Evolutionary conservation across 257 asterid species (phyloP).

Genomic region (Paraleonurus japonicus): DNA sequence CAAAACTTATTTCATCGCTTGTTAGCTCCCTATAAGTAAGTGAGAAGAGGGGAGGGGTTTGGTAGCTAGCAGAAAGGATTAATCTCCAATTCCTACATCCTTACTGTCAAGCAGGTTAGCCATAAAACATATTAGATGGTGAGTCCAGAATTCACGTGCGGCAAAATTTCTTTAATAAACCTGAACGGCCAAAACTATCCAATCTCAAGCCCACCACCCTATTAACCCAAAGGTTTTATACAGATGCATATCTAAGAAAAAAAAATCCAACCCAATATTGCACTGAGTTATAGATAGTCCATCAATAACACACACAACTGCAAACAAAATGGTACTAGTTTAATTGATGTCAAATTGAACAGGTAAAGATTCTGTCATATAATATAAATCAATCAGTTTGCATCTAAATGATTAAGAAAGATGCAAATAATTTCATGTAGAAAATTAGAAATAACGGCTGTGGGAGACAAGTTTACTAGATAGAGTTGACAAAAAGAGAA

Average conservation of each 20-base stretch:
- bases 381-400: not conserved
- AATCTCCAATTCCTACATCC: not conserved
- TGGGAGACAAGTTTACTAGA: not conserved
- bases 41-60: not conserved
- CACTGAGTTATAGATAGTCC: not conserved
- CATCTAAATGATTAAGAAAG: not conserved
- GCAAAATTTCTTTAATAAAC: not conserved
- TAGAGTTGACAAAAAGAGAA: not conserved
- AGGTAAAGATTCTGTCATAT: not conserved
- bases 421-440: not conserved
- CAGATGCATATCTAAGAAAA: not conserved
- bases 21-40: not conserved
- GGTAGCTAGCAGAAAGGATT: not conserved
- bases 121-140: not conserved
- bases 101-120: not conserved
- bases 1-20: not conserved
- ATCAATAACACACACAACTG: not conserved
- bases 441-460: not conserved
- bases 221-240: not conserved
- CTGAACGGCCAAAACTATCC: slow-evolving; percentile 4
- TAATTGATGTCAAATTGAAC: slow-evolving; percentile 1
- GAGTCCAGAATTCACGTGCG: not conserved
- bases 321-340: not conserved
- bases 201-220: not conserved
- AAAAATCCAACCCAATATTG: not conserved